phyloP scores from a whole-genome alignment of 2,329 filamentous ascomycete genomes.

The Arthrinium puccinioides region DNA sequence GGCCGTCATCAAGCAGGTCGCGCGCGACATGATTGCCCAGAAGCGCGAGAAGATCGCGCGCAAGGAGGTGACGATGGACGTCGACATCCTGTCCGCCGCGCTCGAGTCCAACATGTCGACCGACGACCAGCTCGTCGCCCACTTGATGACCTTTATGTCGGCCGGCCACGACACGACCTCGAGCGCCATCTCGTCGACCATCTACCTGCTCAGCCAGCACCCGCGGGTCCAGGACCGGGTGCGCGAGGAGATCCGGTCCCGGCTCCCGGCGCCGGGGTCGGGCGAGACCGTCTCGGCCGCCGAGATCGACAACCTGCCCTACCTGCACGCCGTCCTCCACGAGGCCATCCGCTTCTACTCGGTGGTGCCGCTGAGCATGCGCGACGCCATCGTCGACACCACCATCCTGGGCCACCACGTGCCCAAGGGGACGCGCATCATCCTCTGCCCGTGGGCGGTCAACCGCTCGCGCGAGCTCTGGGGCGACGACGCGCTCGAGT shows the following conservation, averaged over 20 bases:
- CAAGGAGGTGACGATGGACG: conserved; percentile 29
- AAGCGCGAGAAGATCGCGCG: conserved; percentile 53
- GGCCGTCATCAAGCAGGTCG: conserved; percentile 54
- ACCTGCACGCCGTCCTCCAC: conserved; percentile 61
- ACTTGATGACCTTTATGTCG: conserved; percentile 48
- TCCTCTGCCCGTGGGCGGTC: conserved; percentile 50
- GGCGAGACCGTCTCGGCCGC: conserved; percentile 32
- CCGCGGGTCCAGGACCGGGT: conserved; percentile 50
- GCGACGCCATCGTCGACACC: conserved; percentile 49
- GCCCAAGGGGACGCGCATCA: conserved; percentile 56
- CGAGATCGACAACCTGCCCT: conserved; percentile 56
- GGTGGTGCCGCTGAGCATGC: conserved; percentile 58
- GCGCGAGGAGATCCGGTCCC: conserved; percentile 49
- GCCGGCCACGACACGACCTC: conserved; percentile 61
- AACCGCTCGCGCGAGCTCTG: conserved; percentile 59
- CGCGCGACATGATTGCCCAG: conserved; percentile 58
- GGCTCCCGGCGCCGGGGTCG: conserved; percentile 28
- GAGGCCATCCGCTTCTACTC: conserved; percentile 63
- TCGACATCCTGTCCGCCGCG: conserved; percentile 48
- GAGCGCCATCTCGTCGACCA: conserved; percentile 54
- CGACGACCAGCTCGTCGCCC: conserved; percentile 43
- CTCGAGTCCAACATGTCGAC: conserved; percentile 45
- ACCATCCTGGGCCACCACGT: conserved; percentile 50
- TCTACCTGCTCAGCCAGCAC: conserved; percentile 53
- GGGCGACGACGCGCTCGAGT: conserved; percentile 58